Evolutionary conservation across 306 rosid species (phyloP).

Genomic region (Leucaena leucocephala): DNA sequence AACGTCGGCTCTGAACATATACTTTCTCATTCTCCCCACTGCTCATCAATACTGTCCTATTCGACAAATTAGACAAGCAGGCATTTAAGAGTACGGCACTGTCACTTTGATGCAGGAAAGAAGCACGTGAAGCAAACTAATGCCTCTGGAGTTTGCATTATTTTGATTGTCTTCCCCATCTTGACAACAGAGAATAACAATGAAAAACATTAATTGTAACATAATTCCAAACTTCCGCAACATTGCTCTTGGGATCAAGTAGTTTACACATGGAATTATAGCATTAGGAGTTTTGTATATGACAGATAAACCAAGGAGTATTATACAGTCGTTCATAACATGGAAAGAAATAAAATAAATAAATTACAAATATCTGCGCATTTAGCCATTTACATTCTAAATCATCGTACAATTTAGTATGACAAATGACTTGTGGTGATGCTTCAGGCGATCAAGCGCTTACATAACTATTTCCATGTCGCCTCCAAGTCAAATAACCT

Average conservation of each 20-base stretch:
- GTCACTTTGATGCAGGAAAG: not conserved
- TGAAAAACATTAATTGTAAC: constrained; percentile 2
- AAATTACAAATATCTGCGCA: constrained; percentile 18
- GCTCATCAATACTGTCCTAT: not conserved
- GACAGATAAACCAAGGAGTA: not conserved
- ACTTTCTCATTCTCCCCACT: not conserved
- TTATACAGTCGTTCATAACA: constrained; percentile 14
- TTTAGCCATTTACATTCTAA: constrained; percentile 2
- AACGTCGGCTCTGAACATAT: not conserved
- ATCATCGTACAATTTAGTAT: not conserved
- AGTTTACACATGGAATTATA: not conserved
- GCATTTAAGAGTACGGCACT: not conserved
- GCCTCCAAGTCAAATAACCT: constrained; percentile 13
- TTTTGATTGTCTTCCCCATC: not conserved
- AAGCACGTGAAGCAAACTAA: not conserved
- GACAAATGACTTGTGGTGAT: not conserved
- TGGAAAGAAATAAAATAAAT: not conserved
- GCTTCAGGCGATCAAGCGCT: not conserved
- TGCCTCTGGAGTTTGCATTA: not conserved
- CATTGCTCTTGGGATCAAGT: not conserved
- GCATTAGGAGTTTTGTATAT: not conserved
- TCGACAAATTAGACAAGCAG: not conserved
- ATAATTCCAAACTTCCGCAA: not conserved
- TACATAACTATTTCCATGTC: constrained; percentile 10
- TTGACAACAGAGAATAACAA: not conserved